Conservation (phyloP, 2,329 filamentous ascomycete species). For the Ophiocordyceps camponoti-rufipedis region DNA sequence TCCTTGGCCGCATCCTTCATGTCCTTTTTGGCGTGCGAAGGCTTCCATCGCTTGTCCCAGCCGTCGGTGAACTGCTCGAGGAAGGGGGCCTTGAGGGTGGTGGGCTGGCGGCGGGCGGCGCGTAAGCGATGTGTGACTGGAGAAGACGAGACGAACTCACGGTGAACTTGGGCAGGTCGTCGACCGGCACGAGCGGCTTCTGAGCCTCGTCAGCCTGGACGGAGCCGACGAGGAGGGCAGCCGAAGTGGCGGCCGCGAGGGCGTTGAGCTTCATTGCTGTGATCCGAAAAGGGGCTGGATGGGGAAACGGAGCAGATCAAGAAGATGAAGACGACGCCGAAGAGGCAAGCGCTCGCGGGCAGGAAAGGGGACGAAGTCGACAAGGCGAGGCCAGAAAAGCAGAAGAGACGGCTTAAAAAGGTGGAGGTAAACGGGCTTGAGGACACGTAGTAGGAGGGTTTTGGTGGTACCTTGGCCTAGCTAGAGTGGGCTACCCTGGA, state of each 20-base stretch:
- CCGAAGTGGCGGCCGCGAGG: constrained; percentile 58
- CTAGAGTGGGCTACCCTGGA: too few relatives aligned
- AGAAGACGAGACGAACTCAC: constrained; percentile 33
- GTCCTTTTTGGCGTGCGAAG: constrained; percentile 93
- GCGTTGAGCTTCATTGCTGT: constrained; percentile 65
- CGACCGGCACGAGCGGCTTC: constrained; percentile 37
- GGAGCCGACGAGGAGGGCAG: constrained; percentile 51
- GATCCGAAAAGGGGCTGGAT: constrained; percentile 3
- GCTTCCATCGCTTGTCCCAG: constrained; percentile 88
- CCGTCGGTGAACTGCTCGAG: constrained; percentile 96
- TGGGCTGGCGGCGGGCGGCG: constrained; percentile 41
- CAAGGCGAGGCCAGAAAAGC: neutral
- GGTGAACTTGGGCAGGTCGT: constrained; percentile 64
- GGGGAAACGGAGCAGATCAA: neutral
- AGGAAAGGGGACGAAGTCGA: neutral
- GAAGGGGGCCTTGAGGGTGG: constrained; percentile 79
- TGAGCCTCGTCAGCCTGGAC: constrained; percentile 52
- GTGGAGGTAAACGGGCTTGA: constrained; percentile 1
- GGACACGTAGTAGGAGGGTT: constrained; percentile 1
- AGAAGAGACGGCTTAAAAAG: constrained; percentile 1
- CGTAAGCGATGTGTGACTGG: neutral
- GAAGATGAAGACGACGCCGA: neutral
- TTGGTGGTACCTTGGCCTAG: too few relatives aligned
- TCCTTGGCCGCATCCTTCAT: constrained; percentile 53
- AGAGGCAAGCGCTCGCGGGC: neutral